These are phyloP conservation scores for Sporothrix globosa DNA, from an alignment of 2,329 filamentous ascomycete species.

Conservation along the genomic window DNA sequence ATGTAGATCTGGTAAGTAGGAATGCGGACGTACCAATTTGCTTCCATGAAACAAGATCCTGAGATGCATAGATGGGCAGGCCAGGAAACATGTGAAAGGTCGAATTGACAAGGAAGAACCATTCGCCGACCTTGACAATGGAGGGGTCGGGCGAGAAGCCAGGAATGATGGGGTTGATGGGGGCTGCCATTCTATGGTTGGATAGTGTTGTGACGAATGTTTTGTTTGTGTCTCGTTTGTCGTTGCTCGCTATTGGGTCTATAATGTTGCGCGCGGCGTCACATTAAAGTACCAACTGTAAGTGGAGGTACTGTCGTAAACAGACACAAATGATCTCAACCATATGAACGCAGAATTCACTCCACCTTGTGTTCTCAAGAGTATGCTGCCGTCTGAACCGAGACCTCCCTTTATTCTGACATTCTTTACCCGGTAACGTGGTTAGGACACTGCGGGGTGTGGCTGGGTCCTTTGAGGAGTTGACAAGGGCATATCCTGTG, in stretches of 20 bases:
- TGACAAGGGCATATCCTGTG: too few relatives aligned
- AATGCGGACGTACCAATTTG: not conserved
- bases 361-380: too few relatives aligned
- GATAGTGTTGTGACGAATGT: not conserved
- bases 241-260: too few relatives aligned
- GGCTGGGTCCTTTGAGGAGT: not conserved
- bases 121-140: conserved; percentile 9
- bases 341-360: too few relatives aligned
- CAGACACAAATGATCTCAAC: too few relatives aligned
- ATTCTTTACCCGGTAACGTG: not conserved
- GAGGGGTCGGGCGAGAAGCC: conserved; percentile 21
- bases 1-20: not conserved
- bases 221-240: not conserved
- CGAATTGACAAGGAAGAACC: conserved; percentile 22
- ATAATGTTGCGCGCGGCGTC: not conserved
- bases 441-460: conserved; percentile 17
- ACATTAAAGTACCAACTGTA: not conserved
- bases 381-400: not conserved
- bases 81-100: conserved; percentile 15
- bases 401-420: not conserved
- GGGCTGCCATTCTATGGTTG: not conserved
- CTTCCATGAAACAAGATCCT: conserved; percentile 1
- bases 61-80: conserved; percentile 4
- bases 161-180: conserved; percentile 15
- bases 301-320: too few relatives aligned